These are phyloP conservation scores for Sphagnum magellanicum DNA, from an alignment of 228 moss, liverwort and hornwort genomes.

Conservation along the genomic window DNA sequence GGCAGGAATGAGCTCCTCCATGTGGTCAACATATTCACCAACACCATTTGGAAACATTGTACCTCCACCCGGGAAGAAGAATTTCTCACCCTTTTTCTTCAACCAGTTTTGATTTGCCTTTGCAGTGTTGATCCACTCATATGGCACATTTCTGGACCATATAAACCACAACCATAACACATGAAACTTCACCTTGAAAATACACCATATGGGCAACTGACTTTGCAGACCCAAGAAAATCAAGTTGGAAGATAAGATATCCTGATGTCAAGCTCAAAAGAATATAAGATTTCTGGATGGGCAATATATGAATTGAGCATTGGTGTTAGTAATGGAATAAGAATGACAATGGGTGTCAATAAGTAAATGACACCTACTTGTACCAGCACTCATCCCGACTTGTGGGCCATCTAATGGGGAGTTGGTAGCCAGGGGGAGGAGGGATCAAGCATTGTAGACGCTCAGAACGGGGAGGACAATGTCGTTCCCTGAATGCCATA, in stretches of 20 bases:
- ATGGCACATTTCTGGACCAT: constrained; percentile 66
- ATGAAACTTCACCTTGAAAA: neutral
- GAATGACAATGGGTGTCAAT: neutral
- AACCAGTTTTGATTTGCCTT: constrained; percentile 98
- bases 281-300: neutral
- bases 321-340: neutral
- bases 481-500: constrained; percentile 70
- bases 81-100: constrained; percentile 80
- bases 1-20: constrained; percentile 72
- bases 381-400: constrained; percentile 74
- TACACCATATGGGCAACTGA: neutral
- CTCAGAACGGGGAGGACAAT: constrained; percentile 72
- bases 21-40: constrained; percentile 72
- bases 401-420: constrained; percentile 77
- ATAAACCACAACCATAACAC: neutral
- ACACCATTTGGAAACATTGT: constrained; percentile 99
- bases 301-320: too few relatives aligned
- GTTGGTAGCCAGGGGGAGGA: constrained; percentile 70
- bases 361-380: constrained; percentile 18
- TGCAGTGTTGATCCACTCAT: constrained; percentile 78
- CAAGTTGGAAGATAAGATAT: neutral
- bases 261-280: neutral
- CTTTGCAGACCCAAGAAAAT: neutral
- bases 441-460: constrained; percentile 83
- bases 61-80: constrained; percentile 88